A percentile compares a stretch with the other conserved stretches of the same genome.
Conservation (phyloP, 306 rosid species). For the Casuarina glauca region DNA sequence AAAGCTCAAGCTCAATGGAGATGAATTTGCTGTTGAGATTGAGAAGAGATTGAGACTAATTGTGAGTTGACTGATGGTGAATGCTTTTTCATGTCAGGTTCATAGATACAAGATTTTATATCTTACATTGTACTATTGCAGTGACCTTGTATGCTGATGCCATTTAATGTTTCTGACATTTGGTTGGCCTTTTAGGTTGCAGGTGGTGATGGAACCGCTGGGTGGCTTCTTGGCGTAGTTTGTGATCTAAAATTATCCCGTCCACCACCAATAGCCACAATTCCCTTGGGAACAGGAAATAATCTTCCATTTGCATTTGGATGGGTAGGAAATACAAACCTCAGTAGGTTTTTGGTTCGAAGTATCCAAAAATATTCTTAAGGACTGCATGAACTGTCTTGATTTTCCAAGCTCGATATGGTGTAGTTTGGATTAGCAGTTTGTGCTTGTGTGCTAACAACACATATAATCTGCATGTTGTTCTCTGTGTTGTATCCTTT, state of each 20-base stretch:
- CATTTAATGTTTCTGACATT: conserved; percentile 23
- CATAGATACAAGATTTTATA: not conserved
- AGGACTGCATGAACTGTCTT: conserved; percentile 2
- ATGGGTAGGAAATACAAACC: conserved; percentile 62
- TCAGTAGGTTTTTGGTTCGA: not conserved
- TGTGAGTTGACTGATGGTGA: conserved; percentile 52
- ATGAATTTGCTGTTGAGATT: conserved; percentile 49
- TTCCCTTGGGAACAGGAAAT: conserved; percentile 96
- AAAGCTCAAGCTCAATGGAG: conserved; percentile 53
- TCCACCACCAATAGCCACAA: conserved; percentile 85
- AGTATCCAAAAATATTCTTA: not conserved
- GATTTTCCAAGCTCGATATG: conserved; percentile 1
- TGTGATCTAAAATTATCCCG: conserved; percentile 83
- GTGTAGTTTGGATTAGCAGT: not conserved
- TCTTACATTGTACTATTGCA: not conserved
- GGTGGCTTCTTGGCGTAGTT: conserved; percentile 99
- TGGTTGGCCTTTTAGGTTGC: conserved; percentile 63
- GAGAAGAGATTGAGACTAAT: conserved; percentile 64
- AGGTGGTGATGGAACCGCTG: conserved; percentile 99
- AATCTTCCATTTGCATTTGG: conserved; percentile 99
- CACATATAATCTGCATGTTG: not conserved
- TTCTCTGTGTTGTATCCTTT: not conserved
- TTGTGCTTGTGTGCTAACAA: not conserved
- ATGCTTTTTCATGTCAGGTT: not conserved
- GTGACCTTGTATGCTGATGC: conserved; percentile 16